These are phyloP conservation scores for Aspergillus felis DNA, from an alignment of 2,329 filamentous ascomycete species.

Conservation along the genomic window DNA sequence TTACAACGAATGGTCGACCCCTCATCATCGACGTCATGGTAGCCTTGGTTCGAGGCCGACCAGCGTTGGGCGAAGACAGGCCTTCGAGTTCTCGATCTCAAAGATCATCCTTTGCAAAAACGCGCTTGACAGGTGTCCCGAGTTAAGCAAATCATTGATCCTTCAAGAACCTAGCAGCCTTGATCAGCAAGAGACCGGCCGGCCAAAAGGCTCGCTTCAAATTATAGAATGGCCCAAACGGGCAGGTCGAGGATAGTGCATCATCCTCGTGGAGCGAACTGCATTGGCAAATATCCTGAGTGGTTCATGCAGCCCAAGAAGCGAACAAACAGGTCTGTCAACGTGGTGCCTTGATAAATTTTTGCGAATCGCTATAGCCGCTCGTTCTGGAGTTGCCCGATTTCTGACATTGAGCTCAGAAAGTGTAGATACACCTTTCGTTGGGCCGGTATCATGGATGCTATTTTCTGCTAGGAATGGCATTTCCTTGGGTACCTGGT, in stretches of 20 bases:
- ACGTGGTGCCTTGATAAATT: not conserved
- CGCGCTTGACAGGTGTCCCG: too few species aligned
- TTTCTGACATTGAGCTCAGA: too few species aligned
- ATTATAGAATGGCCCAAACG: not conserved
- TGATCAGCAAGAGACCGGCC: not conserved
- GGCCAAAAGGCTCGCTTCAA: not conserved
- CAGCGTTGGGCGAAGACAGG: not conserved
- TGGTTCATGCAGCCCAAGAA: not conserved
- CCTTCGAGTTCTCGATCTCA: not conserved
- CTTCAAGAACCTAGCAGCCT: not conserved
- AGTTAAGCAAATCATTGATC: not conserved
- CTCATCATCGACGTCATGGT: not conserved
- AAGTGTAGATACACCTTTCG: too few species aligned
- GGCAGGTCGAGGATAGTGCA: not conserved
- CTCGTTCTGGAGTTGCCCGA: too few species aligned
- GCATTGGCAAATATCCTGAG: not conserved
- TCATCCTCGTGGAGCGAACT: not conserved
- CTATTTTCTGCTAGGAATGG: too few species aligned
- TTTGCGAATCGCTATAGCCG: too few species aligned
- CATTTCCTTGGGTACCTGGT: not conserved
- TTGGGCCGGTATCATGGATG: too few species aligned
- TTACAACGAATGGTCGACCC: not conserved
- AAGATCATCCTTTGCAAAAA: not conserved
- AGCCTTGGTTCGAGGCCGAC: not conserved
- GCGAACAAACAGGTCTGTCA: not conserved